Conservation (phyloP, 225 moss, liverwort and hornwort genomes). For the Neckera pumila region DNA sequence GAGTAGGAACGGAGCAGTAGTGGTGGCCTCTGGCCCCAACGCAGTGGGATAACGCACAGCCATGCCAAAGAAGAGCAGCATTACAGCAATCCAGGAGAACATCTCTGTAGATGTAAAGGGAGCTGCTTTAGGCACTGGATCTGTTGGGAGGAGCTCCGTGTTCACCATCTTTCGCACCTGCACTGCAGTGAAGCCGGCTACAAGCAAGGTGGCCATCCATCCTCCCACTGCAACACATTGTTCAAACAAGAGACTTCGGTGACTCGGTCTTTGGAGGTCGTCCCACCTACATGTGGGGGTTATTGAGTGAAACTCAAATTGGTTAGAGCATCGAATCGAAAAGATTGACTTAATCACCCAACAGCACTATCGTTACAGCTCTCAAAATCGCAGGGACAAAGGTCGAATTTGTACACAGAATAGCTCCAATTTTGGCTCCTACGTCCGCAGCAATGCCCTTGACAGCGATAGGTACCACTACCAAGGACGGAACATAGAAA, state of each 20-base stretch:
- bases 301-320: background rate
- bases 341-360: background rate
- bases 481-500: slow-evolving; percentile 96
- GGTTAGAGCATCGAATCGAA: background rate
- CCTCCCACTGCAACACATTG: slow-evolving; percentile 46
- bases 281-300: background rate
- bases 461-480: slow-evolving; percentile 79
- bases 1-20: slow-evolving; percentile 69
- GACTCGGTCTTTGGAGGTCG: background rate
- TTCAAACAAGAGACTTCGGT: slow-evolving; percentile 1
- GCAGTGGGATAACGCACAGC: slow-evolving; percentile 71
- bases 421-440: slow-evolving; percentile 66
- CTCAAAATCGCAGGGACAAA: background rate
- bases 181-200: slow-evolving; percentile 77
- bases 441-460: slow-evolving; percentile 72
- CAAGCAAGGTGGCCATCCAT: slow-evolving; percentile 65
- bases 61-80: slow-evolving; percentile 46
- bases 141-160: slow-evolving; percentile 68
- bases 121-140: slow-evolving; percentile 69
- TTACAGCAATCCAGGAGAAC: slow-evolving; percentile 31
- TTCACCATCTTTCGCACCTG: slow-evolving; percentile 71
- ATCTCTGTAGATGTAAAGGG: slow-evolving; percentile 67
- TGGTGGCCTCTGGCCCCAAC: slow-evolving; percentile 58
- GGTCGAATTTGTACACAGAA: slow-evolving; percentile 51
- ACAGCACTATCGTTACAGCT: background rate